Evolutionary conservation across 495 filamentous ascomycete genomes (phyloP), one percentile per base, ranked within the genome.

Genomic region (Darksidea phi): DNA sequence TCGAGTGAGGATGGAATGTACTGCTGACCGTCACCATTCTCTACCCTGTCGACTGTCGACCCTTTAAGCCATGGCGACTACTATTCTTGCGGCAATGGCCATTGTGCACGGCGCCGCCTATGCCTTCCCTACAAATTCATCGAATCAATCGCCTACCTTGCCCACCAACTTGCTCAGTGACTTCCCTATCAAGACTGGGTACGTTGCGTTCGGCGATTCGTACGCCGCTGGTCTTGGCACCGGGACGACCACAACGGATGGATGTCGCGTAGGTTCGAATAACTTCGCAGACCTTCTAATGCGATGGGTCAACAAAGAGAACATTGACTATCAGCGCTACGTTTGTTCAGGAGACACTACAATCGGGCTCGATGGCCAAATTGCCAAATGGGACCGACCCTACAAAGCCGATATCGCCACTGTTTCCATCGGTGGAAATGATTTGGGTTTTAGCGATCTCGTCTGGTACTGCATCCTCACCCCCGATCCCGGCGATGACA

Each of bases 371-470:
- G 38, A 54, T 38, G 6, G 50, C 10, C 50, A 54, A 23, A 41
- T 54, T 18, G 26, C 11, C 21, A 32, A 54, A 41, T 54, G 50
- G 50, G 21, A 36, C 5, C 13, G n/a, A 7, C 50, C 50, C 12
- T 4, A 18, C 10, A 36, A 54, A 13, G 50, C 50, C 11, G 21
- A 36, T 23, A 18, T 54, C n/a, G 50, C 6, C 15, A 54, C 50
- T 41, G 26, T 54, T 18, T 54, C 50, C 25, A 54, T 54, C 6
- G 32, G 50, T 17, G 50, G 50, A 13, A 54, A 54, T 38, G 50
- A 54, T 23, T 5, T 54, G 5, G 32, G 32, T 13, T 54, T 54
- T 32, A 37, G 25, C 25, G 25, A 54, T 32, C 23, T 54, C 25
- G 50, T 54, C 13, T 54, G 18, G 6, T 38, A 54, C 32, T 54